Conservation (phyloP, 352 stramenopile species). For the Saprolegnia parasitica region DNA sequence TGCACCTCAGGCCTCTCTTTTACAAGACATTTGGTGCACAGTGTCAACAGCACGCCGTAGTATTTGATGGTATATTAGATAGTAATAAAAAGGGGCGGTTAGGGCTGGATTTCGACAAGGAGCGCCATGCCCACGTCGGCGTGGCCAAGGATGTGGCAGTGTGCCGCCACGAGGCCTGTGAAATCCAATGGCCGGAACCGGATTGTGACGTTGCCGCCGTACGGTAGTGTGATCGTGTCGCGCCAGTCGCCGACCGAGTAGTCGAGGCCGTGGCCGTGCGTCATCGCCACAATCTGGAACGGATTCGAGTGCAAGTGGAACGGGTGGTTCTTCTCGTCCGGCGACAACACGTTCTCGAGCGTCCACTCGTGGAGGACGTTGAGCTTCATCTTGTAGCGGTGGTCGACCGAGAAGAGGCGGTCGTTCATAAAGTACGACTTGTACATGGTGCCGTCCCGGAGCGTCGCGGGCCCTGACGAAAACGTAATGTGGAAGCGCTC, state of each 20-base stretch:
- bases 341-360: conserved; percentile 51
- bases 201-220: conserved; percentile 73
- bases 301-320: conserved; percentile 84
- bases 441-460: conserved; percentile 56
- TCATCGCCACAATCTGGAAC: conserved; percentile 76
- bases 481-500: conserved; percentile 14
- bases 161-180: conserved; percentile 50
- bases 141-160: conserved; percentile 79
- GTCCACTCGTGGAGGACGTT: conserved; percentile 69
- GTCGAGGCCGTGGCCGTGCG: conserved; percentile 58
- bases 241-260: conserved; percentile 76
- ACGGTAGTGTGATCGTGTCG: conserved; percentile 72
- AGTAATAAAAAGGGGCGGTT: neutral
- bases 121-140: conserved; percentile 77
- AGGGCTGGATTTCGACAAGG: conserved; percentile 41
- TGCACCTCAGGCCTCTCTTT: too few relatives aligned
- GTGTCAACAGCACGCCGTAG: too few relatives aligned
- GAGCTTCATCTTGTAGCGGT: conserved; percentile 49
- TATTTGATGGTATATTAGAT: neutral
- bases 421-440: conserved; percentile 74
- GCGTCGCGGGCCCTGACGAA: conserved; percentile 14
- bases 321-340: conserved; percentile 66
- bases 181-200: conserved; percentile 69
- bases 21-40: too few relatives aligned
- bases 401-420: conserved; percentile 45